phyloP scores from a whole-genome alignment of 768 basidiomycete species.

The Podaxis pistillaris region DNA sequence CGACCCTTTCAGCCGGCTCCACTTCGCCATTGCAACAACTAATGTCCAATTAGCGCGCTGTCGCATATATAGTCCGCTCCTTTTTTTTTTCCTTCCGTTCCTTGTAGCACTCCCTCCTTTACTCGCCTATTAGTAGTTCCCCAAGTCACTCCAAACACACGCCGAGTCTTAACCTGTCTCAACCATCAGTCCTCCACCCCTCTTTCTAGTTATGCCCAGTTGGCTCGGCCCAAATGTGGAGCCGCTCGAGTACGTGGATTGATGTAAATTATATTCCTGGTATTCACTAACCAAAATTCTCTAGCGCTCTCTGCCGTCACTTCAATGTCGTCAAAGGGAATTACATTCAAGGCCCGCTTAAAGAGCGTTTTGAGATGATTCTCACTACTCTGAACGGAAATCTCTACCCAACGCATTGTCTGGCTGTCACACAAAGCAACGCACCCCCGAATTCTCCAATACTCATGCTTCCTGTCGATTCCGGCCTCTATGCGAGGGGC shows the following conservation, averaged over 20 bases:
- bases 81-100: slow-evolving; percentile 13
- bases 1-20: slow-evolving; percentile 12
- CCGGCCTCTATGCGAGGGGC: slow-evolving; percentile 39
- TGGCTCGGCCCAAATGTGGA: slow-evolving; percentile 27
- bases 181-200: neutral
- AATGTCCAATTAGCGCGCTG: slow-evolving; percentile 3
- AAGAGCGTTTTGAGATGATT: slow-evolving; percentile 46
- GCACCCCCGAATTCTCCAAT: slow-evolving; percentile 29
- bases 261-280: neutral
- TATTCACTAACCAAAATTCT: neutral
- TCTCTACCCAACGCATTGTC: slow-evolving; percentile 52
- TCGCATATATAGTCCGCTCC: slow-evolving; percentile 13
- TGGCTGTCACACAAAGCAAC: slow-evolving; percentile 42
- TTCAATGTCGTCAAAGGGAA: slow-evolving; percentile 34
- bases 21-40: slow-evolving; percentile 2
- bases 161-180: slow-evolving; percentile 10
- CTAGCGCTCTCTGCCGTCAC: slow-evolving; percentile 45
- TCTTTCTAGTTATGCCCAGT: slow-evolving; percentile 26
- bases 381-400: slow-evolving; percentile 39
- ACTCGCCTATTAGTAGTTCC: neutral
- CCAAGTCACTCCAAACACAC: neutral
- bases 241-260: slow-evolving; percentile 32
- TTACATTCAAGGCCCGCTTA: slow-evolving; percentile 28
- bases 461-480: slow-evolving; percentile 50
- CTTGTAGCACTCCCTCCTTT: slow-evolving; percentile 15